Evolutionary conservation across 2,329 filamentous ascomycete species (phyloP).

Genomic region (Colletotrichum theobromicola): DNA sequence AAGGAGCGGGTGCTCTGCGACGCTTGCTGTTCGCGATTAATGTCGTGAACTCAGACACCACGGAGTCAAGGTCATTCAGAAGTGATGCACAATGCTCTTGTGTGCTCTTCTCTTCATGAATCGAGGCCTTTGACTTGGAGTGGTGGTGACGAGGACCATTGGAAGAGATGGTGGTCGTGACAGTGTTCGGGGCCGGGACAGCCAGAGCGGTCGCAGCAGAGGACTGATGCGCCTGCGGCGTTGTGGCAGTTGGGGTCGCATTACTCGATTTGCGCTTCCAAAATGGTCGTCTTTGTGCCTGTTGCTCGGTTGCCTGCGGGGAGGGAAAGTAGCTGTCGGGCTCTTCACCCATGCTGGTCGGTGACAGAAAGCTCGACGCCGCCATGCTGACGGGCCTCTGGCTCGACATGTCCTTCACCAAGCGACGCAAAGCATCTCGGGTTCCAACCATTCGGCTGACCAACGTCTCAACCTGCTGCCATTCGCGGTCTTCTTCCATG

Average conservation of each 20-base stretch:
- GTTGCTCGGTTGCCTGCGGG: conserved; percentile 58
- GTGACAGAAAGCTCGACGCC: conserved; percentile 43
- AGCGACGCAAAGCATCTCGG: conserved; percentile 82
- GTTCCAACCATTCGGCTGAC: conserved; percentile 88
- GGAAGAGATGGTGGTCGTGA: conserved; percentile 32
- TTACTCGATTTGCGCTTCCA: conserved; percentile 88
- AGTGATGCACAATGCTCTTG: conserved; percentile 85
- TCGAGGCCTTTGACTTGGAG: conserved; percentile 39
- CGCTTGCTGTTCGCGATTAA: conserved; percentile 82
- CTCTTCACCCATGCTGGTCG: conserved; percentile 44
- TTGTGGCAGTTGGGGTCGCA: conserved; percentile 55
- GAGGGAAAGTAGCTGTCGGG: conserved; percentile 60
- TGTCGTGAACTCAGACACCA: conserved; percentile 80
- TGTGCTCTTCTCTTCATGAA: conserved; percentile 67
- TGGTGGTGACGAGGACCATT: conserved; percentile 37
- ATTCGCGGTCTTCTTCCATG: conserved; percentile 76
- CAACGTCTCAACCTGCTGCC: conserved; percentile 84
- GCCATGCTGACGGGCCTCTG: conserved; percentile 52
- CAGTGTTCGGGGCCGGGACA: conserved; percentile 45
- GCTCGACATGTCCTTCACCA: conserved; percentile 84
- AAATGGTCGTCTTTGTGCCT: conserved; percentile 64
- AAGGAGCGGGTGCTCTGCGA: conserved; percentile 64
- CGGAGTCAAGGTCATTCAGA: conserved; percentile 83
- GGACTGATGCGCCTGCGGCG: conserved; percentile 43
- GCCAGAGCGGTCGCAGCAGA: conserved; percentile 43